A percentile compares a stretch with the other conserved stretches of the same genome.
Evolutionary conservation across 345 rosid species (phyloP).

Genomic region (Crucihimalaya himalaica): DNA sequence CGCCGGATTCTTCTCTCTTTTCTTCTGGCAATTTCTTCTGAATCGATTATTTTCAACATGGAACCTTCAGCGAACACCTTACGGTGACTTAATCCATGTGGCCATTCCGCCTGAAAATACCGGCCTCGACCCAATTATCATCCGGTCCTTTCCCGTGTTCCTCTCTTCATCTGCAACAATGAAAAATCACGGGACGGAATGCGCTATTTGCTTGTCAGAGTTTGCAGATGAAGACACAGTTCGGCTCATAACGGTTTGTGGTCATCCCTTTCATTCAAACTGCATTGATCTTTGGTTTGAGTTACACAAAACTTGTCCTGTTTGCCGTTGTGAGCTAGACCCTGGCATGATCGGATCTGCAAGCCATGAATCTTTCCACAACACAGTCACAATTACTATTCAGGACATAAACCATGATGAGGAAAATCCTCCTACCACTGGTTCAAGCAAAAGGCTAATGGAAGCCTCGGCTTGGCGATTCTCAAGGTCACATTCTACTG

Average conservation of each 20-base stretch:
- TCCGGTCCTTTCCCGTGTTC: constrained; percentile 60
- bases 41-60: constrained; percentile 49
- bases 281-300: constrained; percentile 91
- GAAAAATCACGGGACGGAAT: constrained; percentile 61
- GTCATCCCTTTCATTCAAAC: constrained; percentile 71
- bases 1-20: constrained; percentile 58
- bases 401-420: constrained; percentile 27
- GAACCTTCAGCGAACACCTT: constrained; percentile 46
- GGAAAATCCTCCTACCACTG: constrained; percentile 40
- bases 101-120: constrained; percentile 14
- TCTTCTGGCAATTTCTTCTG: constrained; percentile 60
- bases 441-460: constrained; percentile 44
- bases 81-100: constrained; percentile 35
- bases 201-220: constrained; percentile 81
- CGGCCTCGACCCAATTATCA: constrained; percentile 64
- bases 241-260: constrained; percentile 70
- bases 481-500: constrained; percentile 73
- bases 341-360: constrained; percentile 33
- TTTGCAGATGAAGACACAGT: constrained; percentile 65
- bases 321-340: constrained; percentile 75
- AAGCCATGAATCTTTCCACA: constrained; percentile 33
- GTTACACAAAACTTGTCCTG: constrained; percentile 83
- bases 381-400: constrained; percentile 28
- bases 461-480: constrained; percentile 41
- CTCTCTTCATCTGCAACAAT: constrained; percentile 47